Evolutionary conservation across 805 yeast genomes (phyloP), one percentile per base, ranked within the genome.

Genomic region (Suhomyces pyralidae): DNA sequence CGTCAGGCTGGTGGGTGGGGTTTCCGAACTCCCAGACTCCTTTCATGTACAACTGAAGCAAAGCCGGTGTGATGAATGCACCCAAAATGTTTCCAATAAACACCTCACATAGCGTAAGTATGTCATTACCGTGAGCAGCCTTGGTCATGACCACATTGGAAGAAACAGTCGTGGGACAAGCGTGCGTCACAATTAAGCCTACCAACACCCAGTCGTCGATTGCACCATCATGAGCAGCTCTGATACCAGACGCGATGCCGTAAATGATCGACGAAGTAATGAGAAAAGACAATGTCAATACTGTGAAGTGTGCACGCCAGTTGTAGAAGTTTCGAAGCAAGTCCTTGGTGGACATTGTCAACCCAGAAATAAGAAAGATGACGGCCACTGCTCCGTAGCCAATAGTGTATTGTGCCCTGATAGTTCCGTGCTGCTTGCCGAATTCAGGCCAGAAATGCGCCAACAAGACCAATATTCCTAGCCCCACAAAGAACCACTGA

Each of bases 121-220:
- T 70, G 58, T 83, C 92, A 67, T 90, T 89, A 7, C 97, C 97
- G 58, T 86, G 84, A 0, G 97, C 96, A 53, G 81, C 81, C 50
- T 84, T 79, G 5, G 97, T 91, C 97, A 91, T 91, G 26, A 91
- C 92, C 26, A 91, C 97, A 65, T 91, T 91, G 1, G 97, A 90
- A 0, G 92, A 83, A 17, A 91, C 96, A 0, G 97, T 91, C 7
- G 97, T 91, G 26, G 97, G 97, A 66, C 96, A 88, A 10, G 93
- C 81, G 28, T 89, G 88, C 2, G 96, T 88, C 45, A 90, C 86
- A 17, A 91, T 81, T 53, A 91, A 68, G 0, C 97, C 97, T 12
- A 87, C 87, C 20, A 91, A 71, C 59, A 90, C 79, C 90, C 94
- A 90, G 32, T 81, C 77, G 59, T 84, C 85, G 36, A 90, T 88